Evolutionary conservation across 176 grass and related monocot genomes (phyloP).

Genomic region (Dactylis glomerata): DNA sequence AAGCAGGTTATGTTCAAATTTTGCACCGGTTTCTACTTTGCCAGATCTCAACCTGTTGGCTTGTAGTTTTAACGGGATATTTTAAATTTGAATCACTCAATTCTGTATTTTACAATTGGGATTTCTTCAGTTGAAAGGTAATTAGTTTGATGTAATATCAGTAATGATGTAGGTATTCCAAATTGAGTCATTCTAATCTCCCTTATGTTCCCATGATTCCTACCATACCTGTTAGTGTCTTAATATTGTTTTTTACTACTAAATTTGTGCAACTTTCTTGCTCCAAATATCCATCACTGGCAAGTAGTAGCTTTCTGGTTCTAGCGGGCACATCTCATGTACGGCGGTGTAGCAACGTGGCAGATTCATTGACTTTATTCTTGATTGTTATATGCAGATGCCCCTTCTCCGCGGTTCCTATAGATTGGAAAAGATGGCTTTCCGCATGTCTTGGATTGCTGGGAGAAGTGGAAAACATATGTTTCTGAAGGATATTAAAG

Average conservation of each 20-base stretch:
- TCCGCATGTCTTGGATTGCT: conserved; percentile 65
- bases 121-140: neutral
- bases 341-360: neutral
- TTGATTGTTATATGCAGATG: conserved; percentile 52
- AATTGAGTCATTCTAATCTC: neutral
- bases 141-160: neutral
- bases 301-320: neutral
- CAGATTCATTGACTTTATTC: conserved; percentile 10
- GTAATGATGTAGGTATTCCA: neutral
- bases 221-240: neutral
- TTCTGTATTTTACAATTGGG: neutral
- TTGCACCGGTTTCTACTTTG: neutral
- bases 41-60: neutral
- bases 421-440: conserved; percentile 76
- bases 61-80: neutral
- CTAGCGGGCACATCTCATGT: neutral
- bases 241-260: neutral
- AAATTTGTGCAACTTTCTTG: conserved; percentile 3
- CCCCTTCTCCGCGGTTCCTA: conserved; percentile 63
- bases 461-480: conserved; percentile 88
- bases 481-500: conserved; percentile 67
- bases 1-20: conserved; percentile 62
- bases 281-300: neutral
- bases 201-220: neutral
- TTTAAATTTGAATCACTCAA: neutral